These are phyloP conservation scores for Starmerella stigmatis DNA, from an alignment of 805 yeast genomes.

Conservation along the genomic window DNA sequence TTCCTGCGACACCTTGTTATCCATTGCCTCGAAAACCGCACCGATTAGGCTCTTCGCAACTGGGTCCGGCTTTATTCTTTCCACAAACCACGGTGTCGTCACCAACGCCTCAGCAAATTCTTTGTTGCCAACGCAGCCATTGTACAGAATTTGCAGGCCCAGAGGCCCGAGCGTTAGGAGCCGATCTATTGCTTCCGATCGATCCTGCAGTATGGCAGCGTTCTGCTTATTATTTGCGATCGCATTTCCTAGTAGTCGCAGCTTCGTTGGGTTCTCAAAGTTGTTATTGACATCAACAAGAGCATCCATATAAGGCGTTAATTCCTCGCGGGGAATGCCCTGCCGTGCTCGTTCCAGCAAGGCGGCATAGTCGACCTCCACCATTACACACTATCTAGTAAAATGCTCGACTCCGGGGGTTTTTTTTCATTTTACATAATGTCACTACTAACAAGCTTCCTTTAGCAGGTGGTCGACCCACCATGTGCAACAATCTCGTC, in stretches of 20 bases:
- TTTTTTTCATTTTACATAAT: neutral
- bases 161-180: conserved; percentile 6
- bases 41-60: conserved; percentile 11
- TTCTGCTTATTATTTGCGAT: conserved; percentile 12
- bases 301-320: conserved; percentile 9
- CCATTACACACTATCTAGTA: too few species aligned
- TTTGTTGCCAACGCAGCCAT: conserved; percentile 13
- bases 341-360: conserved; percentile 12
- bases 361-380: conserved; percentile 5
- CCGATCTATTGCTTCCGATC: conserved; percentile 1
- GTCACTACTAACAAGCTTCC: too few species aligned
- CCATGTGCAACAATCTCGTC: too few species aligned
- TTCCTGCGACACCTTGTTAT: neutral
- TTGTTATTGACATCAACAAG: conserved; percentile 3
- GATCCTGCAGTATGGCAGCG: conserved; percentile 6
- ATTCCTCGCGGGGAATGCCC: conserved; percentile 5
- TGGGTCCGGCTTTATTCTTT: conserved; percentile 4
- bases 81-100: neutral
- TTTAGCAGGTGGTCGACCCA: too few species aligned
- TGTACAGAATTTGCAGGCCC: conserved; percentile 16
- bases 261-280: conserved; percentile 9
- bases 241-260: conserved; percentile 20
- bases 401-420: neutral
- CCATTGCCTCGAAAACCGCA: conserved; percentile 10
- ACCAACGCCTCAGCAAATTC: conserved; percentile 10